phyloP scores from a whole-genome alignment of 1,284 basidiomycete genomes.

The Neonothopanus nambi region DNA sequence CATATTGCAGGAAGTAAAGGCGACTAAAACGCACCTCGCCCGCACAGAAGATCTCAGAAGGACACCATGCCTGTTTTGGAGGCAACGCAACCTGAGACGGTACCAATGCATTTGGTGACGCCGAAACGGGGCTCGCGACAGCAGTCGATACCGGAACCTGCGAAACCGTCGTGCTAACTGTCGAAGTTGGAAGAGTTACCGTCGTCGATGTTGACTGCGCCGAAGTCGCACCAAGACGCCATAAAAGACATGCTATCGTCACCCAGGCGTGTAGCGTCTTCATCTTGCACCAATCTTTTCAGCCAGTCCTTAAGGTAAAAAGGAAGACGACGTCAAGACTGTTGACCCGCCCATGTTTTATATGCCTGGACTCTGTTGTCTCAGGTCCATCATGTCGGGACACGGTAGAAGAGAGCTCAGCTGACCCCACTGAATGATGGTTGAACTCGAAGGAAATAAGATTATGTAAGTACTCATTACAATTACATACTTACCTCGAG shows the following conservation, averaged over 20 bases:
- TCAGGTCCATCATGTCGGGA: no score
- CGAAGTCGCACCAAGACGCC: constrained; percentile 16
- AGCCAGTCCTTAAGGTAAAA: neutral
- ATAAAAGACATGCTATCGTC: constrained; percentile 26
- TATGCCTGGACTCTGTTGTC: no score
- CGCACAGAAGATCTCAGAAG: constrained; percentile 82
- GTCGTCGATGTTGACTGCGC: constrained; percentile 21
- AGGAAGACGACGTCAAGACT: no score
- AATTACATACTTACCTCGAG: no score
- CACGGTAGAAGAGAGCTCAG: no score
- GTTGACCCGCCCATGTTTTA: no score
- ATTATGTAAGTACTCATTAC: no score
- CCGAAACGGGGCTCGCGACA: constrained; percentile 61
- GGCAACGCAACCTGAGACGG: constrained; percentile 73
- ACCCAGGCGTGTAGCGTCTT: constrained; percentile 28
- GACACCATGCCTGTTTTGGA: constrained; percentile 76
- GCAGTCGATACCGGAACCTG: constrained; percentile 55
- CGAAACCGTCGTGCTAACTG: constrained; percentile 24
- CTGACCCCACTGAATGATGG: no score
- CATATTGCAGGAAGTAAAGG: constrained; percentile 5
- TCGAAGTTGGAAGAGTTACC: constrained; percentile 14
- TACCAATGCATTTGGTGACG: constrained; percentile 48
- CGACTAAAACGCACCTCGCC: constrained; percentile 57
- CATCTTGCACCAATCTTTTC: neutral
- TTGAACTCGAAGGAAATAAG: no score